Evolutionary conservation across 495 filamentous ascomycete genomes (phyloP).

Genomic region (Hypoxylon perforatum): DNA sequence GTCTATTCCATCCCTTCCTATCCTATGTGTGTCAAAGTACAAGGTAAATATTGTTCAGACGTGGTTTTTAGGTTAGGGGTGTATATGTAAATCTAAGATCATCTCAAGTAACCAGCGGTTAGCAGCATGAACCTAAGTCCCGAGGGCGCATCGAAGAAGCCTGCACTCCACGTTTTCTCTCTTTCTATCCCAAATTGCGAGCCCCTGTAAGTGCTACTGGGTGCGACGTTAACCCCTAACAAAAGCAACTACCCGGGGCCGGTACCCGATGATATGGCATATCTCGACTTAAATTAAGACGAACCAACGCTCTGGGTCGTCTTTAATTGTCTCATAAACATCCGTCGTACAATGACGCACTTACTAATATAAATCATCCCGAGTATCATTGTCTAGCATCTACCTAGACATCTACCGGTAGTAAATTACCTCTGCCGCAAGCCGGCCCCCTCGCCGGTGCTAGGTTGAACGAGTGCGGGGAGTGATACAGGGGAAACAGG

Average conservation of each 20-base stretch:
- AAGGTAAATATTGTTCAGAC: no score
- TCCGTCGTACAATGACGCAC: not conserved
- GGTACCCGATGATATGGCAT: not conserved
- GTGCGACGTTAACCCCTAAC: not conserved
- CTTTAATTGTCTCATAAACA: not conserved
- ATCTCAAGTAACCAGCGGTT: conserved; percentile 22
- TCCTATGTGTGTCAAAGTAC: not conserved
- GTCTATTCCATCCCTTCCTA: not conserved
- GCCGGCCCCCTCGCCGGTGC: not conserved
- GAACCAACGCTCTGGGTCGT: not conserved
- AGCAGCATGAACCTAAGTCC: conserved; percentile 12
- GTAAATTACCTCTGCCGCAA: not conserved
- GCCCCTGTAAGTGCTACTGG: not conserved
- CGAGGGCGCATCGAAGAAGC: conserved; percentile 22
- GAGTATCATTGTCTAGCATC: not conserved
- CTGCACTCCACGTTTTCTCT: conserved; percentile 28
- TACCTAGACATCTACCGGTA: not conserved
- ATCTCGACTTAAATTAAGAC: not conserved
- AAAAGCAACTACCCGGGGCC: not conserved
- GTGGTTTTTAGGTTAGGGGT: not conserved
- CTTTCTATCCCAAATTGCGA: not conserved
- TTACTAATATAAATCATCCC: not conserved
- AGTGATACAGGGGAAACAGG: not conserved
- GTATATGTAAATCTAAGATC: not conserved
- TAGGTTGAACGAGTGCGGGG: not conserved